Evolutionary conservation across 805 yeast species (phyloP).

Genomic region (Metschnikowia similis): DNA sequence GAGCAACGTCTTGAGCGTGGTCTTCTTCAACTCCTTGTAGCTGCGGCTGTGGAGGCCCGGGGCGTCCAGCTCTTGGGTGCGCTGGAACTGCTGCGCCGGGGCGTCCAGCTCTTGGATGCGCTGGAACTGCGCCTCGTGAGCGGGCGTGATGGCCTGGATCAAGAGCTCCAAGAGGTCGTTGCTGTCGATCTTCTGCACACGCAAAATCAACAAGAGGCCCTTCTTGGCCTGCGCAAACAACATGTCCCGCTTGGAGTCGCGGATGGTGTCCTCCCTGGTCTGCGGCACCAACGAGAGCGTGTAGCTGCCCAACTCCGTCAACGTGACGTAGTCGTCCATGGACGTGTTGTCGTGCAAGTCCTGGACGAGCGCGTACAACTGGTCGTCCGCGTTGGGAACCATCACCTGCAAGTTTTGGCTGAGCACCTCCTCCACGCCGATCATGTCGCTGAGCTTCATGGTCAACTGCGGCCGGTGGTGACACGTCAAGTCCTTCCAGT

Average conservation of each 20-base stretch:
- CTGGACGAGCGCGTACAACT: conserved; percentile 42
- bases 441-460: conserved; percentile 44
- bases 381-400: conserved; percentile 53
- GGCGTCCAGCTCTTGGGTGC: conserved; percentile 24
- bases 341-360: conserved; percentile 38
- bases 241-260: conserved; percentile 55
- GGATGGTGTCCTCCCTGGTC: conserved; percentile 41
- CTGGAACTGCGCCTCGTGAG: conserved; percentile 64
- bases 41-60: conserved; percentile 35
- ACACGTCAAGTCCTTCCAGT: conserved; percentile 62
- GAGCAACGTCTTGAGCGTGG: conserved; percentile 68
- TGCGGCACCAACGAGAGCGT: conserved; percentile 56
- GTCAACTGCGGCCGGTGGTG: conserved; percentile 44
- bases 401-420: conserved; percentile 38
- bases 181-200: conserved; percentile 61
- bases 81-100: conserved; percentile 38
- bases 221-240: conserved; percentile 75
- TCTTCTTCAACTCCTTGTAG: conserved; percentile 73
- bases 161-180: conserved; percentile 64
- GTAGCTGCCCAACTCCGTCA: conserved; percentile 49
- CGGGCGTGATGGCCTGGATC: conserved; percentile 59
- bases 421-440: conserved; percentile 42
- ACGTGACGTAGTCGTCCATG: conserved; percentile 39
- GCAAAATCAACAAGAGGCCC: conserved; percentile 73
- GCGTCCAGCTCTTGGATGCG: conserved; percentile 27